Evolutionary conservation across 164 flowering plant species (phyloP).

Genomic region (Macadamia tetraphylla): DNA sequence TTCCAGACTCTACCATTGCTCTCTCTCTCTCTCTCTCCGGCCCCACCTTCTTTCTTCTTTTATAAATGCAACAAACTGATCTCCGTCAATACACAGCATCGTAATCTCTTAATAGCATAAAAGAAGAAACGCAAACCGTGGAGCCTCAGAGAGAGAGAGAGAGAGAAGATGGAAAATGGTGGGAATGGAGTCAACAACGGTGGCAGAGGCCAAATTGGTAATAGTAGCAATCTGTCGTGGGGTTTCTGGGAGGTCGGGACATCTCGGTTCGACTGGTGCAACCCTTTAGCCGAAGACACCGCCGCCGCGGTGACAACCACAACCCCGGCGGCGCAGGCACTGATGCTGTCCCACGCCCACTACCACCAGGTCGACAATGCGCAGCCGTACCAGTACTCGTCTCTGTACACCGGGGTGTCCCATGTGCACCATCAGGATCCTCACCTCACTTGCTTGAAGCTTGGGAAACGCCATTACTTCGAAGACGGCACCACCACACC

Average conservation of each 20-base stretch:
- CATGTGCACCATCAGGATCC: slow-evolving; percentile 34
- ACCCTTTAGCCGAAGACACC: slow-evolving; percentile 5
- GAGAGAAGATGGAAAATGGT: slow-evolving; percentile 33
- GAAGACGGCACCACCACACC: slow-evolving; percentile 26
- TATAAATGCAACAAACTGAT: slow-evolving; percentile 14
- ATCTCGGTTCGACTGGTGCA: slow-evolving; percentile 17
- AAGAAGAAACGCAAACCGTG: background rate
- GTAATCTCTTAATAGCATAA: slow-evolving; percentile 2
- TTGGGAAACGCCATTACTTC: slow-evolving; percentile 64
- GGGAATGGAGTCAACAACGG: slow-evolving; percentile 20
- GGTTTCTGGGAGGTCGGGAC: slow-evolving; percentile 21
- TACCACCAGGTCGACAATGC: background rate
- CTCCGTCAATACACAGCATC: slow-evolving; percentile 2
- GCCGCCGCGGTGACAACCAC: background rate
- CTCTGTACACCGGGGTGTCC: slow-evolving; percentile 19
- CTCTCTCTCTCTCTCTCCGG: background rate
- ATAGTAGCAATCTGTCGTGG: slow-evolving; percentile 19
- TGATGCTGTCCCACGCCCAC: slow-evolving; percentile 6
- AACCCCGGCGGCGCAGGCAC: slow-evolving; percentile 7
- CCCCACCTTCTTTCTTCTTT: slow-evolving; percentile 14
- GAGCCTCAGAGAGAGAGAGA: background rate
- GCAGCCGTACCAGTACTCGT: background rate
- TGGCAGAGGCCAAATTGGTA: slow-evolving; percentile 22
- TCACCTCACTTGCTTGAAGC: slow-evolving; percentile 53
- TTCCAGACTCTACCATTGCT: no score